Percentiles rank a stretch among this genome's conserved stretches.
phyloP scores from a whole-genome alignment of 1,139 yeast genomes.

The Wickerhamomyces sp. region DNA sequence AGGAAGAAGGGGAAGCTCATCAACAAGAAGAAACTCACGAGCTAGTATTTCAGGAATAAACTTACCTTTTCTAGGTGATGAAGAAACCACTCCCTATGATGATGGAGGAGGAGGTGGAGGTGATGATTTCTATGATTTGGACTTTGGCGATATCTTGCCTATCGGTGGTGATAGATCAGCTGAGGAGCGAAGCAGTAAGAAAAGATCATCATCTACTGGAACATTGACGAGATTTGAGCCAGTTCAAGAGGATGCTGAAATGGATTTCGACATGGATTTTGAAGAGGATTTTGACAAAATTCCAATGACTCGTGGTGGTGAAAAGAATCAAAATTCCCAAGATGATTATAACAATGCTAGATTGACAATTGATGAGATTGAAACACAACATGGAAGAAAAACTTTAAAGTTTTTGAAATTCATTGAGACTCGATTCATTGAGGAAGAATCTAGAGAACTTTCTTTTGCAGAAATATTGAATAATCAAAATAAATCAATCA shows the following conservation, averaged over 20 bases:
- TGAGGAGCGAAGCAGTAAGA: constrained; percentile 1
- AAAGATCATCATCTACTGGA: constrained; percentile 7
- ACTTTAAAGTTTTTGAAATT: constrained; percentile 19
- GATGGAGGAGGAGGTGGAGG: background rate
- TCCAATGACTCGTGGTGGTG: background rate
- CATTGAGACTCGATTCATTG: constrained; percentile 16
- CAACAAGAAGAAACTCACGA: constrained; percentile 22
- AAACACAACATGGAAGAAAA: constrained; percentile 3
- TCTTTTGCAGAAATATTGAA: constrained; percentile 13
- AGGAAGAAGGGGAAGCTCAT: constrained; percentile 15
- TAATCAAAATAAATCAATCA: constrained; percentile 25
- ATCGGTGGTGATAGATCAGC: background rate
- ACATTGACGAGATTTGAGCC: constrained; percentile 13
- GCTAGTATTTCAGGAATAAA: constrained; percentile 18
- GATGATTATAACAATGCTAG: background rate
- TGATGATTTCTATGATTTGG: constrained; percentile 10
- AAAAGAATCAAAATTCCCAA: background rate
- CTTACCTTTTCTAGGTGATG: constrained; percentile 7
- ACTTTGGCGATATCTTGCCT: constrained; percentile 8
- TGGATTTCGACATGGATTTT: constrained; percentile 9
- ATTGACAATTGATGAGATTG: constrained; percentile 4
- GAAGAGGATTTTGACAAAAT: constrained; percentile 2
- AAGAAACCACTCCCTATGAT: background rate
- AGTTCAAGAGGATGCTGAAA: constrained; percentile 11
- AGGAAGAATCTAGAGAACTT: constrained; percentile 8